Evolutionary conservation across 768 basidiomycete species (phyloP), one percentile per base, ranked within the genome.

Genomic region (Leccinum obscurum): DNA sequence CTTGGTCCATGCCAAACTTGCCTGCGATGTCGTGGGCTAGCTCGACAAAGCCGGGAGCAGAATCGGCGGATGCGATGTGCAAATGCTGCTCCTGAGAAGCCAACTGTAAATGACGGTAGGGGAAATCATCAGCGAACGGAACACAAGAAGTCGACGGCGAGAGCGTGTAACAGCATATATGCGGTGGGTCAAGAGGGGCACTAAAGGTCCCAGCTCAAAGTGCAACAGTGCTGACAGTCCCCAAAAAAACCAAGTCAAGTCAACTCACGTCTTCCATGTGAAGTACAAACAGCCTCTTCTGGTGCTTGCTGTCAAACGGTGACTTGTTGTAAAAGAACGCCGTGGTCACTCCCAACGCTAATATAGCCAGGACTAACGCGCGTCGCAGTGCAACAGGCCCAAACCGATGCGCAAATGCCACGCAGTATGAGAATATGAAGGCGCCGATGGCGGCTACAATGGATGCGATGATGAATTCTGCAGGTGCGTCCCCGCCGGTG

Each of bases 381-480:
- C 68, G 75, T 35, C 71, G 67, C 44, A 85, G 76, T 7, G 66
- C 64, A 9, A 64, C 66, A 2, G 72, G 76, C 3, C 84, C 81
- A 70, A 89, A 89, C 15, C 92, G 84, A 62, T 93, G 91, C 6
- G 84, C 80, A 66, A 98, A 88, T 0, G 95, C 88, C 4, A 89
- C 59, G 1, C 77, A 67, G 14, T 89, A 80, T 2, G 92, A 89
- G 11, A 88, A 64, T 6, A 80, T 75, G 35, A 88, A 80, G 35
- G 85, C 78, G 4, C 83, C 81, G 3, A 88, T 71, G 32, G 82
- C 68, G 0, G 88, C 76, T 5, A 92, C 83, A 34, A 95, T 83
- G 3, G 86, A 85, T 0, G 92, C 95, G 39, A 98, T 89, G 68
- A 98, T 88, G 69, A 90, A 85, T 62, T 98, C 96, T 2, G 88